Percentiles rank a stretch among this genome's conserved stretches.
phyloP scores from a whole-genome alignment of 148 eudicot genomes.

The Fallopia convolvulus region DNA sequence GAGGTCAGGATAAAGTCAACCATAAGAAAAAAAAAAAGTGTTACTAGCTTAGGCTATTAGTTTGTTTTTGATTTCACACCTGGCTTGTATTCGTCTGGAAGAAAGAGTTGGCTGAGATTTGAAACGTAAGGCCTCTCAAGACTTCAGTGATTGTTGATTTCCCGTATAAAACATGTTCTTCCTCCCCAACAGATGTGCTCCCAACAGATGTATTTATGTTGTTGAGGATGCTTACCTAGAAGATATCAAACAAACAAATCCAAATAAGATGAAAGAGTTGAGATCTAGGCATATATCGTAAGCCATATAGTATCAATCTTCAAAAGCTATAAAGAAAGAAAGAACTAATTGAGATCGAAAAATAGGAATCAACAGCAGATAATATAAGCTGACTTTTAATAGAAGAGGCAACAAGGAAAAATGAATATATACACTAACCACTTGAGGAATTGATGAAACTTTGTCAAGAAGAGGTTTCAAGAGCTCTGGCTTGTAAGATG shows the following conservation, averaged over 20 bases:
- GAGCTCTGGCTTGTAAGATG: constrained; percentile 78
- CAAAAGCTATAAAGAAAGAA: not conserved
- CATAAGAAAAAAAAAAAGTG: not conserved
- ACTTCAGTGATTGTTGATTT: constrained; percentile 75
- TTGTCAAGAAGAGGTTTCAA: constrained; percentile 74
- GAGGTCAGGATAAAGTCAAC: not conserved
- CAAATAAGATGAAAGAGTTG: not conserved
- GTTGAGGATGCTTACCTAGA: constrained; percentile 85
- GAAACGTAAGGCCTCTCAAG: constrained; percentile 77
- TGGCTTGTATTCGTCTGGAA: constrained; percentile 93
- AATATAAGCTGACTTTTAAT: not conserved
- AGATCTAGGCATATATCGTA: not conserved
- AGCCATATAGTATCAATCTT: not conserved
- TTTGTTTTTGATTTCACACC: constrained; percentile 30
- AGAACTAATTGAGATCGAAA: not conserved
- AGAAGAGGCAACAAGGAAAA: not conserved
- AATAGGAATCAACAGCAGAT: not conserved
- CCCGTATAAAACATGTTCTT: constrained; percentile 66
- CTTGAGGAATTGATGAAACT: constrained; percentile 64
- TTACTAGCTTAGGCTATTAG: not conserved
- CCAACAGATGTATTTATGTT: constrained; percentile 91
- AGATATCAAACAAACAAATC: not conserved
- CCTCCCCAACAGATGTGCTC: constrained; percentile 88
- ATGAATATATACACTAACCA: constrained; percentile 42
- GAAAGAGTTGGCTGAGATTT: constrained; percentile 98